Evolutionary conservation across 192 early-diverging fungal genomes (phyloP).

Genomic region (Backusella parvicylindrica): DNA sequence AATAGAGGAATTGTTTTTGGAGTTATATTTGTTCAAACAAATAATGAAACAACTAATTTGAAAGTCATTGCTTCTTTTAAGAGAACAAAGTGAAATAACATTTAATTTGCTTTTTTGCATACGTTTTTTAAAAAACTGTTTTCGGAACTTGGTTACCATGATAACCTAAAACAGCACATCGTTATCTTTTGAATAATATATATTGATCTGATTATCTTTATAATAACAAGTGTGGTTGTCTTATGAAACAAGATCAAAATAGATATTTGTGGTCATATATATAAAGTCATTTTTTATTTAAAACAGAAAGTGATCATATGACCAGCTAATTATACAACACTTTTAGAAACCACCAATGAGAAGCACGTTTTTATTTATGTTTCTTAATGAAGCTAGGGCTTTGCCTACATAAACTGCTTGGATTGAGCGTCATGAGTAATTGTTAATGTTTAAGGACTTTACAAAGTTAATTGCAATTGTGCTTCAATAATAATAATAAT

Average conservation of each 20-base stretch:
- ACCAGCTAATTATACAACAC: background rate
- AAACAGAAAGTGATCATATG: background rate
- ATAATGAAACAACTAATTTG: background rate
- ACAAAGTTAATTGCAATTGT: background rate
- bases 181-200: background rate
- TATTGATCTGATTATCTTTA: conserved; percentile 2
- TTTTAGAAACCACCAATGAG: background rate
- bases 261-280: background rate
- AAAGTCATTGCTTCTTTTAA: background rate
- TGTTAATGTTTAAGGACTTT: background rate
- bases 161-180: background rate
- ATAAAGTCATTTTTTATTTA: background rate
- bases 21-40: background rate
- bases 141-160: background rate
- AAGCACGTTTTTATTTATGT: background rate
- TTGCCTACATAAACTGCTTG: background rate
- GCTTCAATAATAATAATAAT: background rate
- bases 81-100: background rate
- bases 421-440: background rate
- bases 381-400: background rate
- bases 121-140: background rate
- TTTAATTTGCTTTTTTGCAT: background rate
- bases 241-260: background rate
- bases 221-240: background rate
- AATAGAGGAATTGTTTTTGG: background rate